A percentile compares a stretch with the other conserved stretches of the same genome.
Conservation (phyloP, 306 rosid species). For the Rubus idaeus region DNA sequence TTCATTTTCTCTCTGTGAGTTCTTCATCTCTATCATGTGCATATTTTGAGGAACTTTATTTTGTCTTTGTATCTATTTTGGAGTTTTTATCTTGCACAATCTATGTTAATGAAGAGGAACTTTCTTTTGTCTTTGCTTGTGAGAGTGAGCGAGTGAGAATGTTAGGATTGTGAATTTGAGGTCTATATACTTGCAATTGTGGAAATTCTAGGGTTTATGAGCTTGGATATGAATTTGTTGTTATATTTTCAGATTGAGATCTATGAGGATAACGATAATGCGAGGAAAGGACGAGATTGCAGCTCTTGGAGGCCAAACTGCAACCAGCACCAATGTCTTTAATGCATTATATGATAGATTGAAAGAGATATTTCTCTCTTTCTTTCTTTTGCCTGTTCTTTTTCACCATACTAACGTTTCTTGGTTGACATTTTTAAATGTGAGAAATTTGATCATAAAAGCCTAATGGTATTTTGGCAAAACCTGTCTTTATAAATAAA, state of each 20-base stretch:
- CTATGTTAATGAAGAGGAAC: too few relatives aligned
- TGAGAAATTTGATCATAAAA: not conserved
- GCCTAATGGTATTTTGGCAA: not conserved
- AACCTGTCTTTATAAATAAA: not conserved
- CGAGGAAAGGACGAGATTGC: conserved; percentile 97
- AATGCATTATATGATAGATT: conserved; percentile 95
- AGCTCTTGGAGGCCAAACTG: conserved; percentile 95
- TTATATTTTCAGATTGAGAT: conserved; percentile 61
- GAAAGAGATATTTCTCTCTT: conserved; percentile 58
- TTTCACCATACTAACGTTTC: not conserved
- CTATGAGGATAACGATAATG: conserved; percentile 79
- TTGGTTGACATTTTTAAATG: not conserved
- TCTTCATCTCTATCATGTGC: too few relatives aligned
- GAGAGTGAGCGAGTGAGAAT: not conserved
- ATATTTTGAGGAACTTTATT: too few relatives aligned
- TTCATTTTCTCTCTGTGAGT: too few relatives aligned
- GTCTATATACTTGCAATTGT: not conserved
- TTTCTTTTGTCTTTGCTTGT: too few relatives aligned
- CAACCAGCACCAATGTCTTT: conserved; percentile 79
- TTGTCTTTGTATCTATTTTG: too few relatives aligned
- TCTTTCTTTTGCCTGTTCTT: not conserved
- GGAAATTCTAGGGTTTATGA: conserved; percentile 6
- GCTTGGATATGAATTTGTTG: conserved; percentile 2
- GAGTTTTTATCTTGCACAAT: too few relatives aligned
- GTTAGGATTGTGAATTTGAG: not conserved